Evolutionary conservation across 2,329 filamentous ascomycete genomes (phyloP), one percentile per base, ranked within the genome.

Genomic region (Trichoderma hamatum): DNA sequence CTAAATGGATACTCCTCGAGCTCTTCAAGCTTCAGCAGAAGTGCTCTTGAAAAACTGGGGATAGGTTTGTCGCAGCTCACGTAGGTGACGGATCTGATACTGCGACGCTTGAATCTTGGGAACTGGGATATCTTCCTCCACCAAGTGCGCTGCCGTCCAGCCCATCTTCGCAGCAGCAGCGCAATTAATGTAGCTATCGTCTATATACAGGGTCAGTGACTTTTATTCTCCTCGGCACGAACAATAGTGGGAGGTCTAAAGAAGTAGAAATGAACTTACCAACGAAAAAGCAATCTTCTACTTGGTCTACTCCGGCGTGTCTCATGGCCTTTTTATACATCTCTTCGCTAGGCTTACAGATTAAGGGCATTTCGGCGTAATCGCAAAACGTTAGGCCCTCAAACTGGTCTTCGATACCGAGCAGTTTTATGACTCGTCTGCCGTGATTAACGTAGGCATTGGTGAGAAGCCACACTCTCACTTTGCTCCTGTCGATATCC

Each of bases 301-400:
- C 82, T 43, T 87, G 84, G 16, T 86, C 84, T 1, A 92, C 88
- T 0, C 90, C 91, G 0, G 95, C 94, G 74, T 98, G 92, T 58
- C 80, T 83, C 92, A 98, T 97, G 6, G 92, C 96, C 81, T 96
- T 97, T 46, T 86, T 86, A 77, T 89, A 99, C 91, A 97, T 96
- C 63, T 89, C 88, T 64, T 85, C 84, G 68, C 92, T 86, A 3
- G 96, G 96, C 79, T 99, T 99, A 83, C 96, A 97, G 58, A 96
- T 81, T 71, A 99, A 85, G 6, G 88, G 90, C 52, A 88, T 82
- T 19, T 86, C 81, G 13, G 83, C 85, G 80, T 99, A 99, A 80
- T 99, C 93, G 77, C 96, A 99, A 79, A 89, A 99, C 0, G 96
- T 99, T 71, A 98, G 88, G 9, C 96, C 96, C 72, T 98, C 95